Base-by-base conservation (phyloP, 768 basidiomycete species). In the Termitomyces sp. region DNA sequence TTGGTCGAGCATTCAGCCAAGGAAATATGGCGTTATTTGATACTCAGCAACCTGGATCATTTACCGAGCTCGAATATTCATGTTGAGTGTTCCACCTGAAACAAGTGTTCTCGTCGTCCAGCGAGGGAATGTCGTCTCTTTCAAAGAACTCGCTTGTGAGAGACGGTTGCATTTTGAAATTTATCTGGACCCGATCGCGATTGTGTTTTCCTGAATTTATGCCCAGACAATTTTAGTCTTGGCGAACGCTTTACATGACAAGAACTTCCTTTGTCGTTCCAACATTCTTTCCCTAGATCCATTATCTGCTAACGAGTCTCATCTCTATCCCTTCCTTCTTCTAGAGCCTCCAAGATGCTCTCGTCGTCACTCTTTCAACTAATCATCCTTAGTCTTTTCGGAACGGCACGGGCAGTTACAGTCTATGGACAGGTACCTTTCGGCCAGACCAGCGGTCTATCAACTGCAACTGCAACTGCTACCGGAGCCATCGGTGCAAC, bases 351-450 rank as follows among this genome's bases (percentile, higher is more conserved):
- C 14, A 52, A 18, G 11, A 52, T 52, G 51, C 51, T 28, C 36
- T 28, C 24, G 26, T 5, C 24, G 24, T 33, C 51, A 28, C 24
- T 40, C 51, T 40, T 52, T 52, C 45, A 28, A 28, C 22, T 50
- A 24, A 4, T 50, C 13, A 22, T 24, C 26, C 18, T 40, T 4
- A 6, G 26, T n/a, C 18, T 52, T 2, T 11, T 52, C 26, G 10
- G 18, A 3, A 52, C 24, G 10, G 26, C 51, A 2, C 55, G 45
- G 9, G 65, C 62, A 16, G 64, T 74, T n/a, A 74, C 73, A 0
- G 62, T 74, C 5, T 72, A 74, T 38, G 69, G 70, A 13, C 72
- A 74, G 47, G 58, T 68, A 30, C 71, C 71, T 22, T 62, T 68
- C n/a, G 64, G 62, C 11, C 51, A 52, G 38, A 52, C 51, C 3